These are phyloP conservation scores for Usnea hakonensis DNA, from an alignment of 495 filamentous ascomycete genomes.

Conservation along the genomic window DNA sequence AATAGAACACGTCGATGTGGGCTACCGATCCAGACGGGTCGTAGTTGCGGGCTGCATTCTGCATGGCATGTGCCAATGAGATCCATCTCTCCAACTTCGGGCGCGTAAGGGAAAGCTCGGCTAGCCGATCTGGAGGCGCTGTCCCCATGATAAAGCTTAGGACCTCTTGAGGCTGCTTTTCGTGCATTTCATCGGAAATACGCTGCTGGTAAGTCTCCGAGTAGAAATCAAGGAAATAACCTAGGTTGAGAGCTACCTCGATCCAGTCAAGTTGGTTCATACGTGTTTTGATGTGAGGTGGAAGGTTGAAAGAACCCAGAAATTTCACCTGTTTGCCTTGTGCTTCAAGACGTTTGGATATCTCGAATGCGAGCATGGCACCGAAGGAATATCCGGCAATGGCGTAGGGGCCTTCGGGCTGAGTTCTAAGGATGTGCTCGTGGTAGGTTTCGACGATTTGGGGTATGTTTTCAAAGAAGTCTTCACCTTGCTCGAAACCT, in stretches of 20 bases:
- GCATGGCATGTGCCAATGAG: background rate
- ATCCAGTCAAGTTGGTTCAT: background rate
- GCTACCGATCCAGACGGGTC: background rate
- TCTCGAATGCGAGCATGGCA: slow-evolving; percentile 47
- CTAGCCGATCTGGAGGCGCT: background rate
- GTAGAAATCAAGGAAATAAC: background rate
- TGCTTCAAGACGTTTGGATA: slow-evolving; percentile 39
- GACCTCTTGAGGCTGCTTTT: background rate
- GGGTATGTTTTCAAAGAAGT: background rate
- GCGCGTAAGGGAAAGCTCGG: background rate
- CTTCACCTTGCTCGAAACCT: slow-evolving; percentile 33
- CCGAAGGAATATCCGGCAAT: slow-evolving; percentile 51
- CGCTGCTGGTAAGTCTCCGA: background rate
- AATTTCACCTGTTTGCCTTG: slow-evolving; percentile 7
- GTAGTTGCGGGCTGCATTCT: background rate
- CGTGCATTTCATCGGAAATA: background rate
- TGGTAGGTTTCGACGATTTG: slow-evolving; percentile 29
- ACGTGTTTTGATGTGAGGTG: background rate
- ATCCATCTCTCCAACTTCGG: background rate
- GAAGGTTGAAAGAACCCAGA: background rate
- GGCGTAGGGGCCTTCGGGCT: slow-evolving; percentile 49
- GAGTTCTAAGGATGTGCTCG: slow-evolving; percentile 34
- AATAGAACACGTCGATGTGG: background rate
- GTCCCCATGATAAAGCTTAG: background rate
- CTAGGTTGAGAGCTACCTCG: background rate